Percentiles rank a stretch among this genome's conserved stretches.
phyloP scores from a whole-genome alignment of 1,139 yeast species.

The Meyerozyma athensensis region DNA sequence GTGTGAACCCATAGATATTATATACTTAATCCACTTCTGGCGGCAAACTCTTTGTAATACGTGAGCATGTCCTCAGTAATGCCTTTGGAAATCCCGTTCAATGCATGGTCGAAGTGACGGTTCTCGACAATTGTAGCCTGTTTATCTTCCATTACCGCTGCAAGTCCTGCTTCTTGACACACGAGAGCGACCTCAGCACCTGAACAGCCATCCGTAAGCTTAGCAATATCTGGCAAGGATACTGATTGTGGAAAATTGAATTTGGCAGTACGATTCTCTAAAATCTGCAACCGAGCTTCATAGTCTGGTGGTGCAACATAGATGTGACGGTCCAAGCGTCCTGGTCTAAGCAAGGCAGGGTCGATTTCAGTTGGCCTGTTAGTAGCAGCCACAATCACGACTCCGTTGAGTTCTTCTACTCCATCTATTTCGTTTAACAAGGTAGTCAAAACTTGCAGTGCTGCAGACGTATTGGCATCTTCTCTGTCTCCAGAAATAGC shows the following conservation, averaged over 20 bases:
- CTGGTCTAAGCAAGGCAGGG: conserved; percentile 88
- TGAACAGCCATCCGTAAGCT: conserved; percentile 78
- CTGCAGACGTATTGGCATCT: conserved; percentile 57
- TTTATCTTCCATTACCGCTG: conserved; percentile 79
- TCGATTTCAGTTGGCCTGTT: conserved; percentile 92
- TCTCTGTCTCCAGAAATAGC: conserved; percentile 78
- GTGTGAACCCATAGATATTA: conserved; percentile 8
- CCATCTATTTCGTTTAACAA: conserved; percentile 93
- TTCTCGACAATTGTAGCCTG: conserved; percentile 49
- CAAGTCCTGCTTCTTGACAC: conserved; percentile 92
- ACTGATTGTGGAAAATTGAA: conserved; percentile 48
- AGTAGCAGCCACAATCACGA: conserved; percentile 90
- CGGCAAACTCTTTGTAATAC: conserved; percentile 66
- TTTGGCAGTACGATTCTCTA: conserved; percentile 59
- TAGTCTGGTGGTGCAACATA: conserved; percentile 89
- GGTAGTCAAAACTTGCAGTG: conserved; percentile 83
- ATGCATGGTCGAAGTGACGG: conserved; percentile 69
- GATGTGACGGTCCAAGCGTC: conserved; percentile 86
- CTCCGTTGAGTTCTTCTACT: conserved; percentile 89
- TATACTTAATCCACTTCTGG: conserved; percentile 32
- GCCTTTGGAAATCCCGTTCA: conserved; percentile 63
- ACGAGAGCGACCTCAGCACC: conserved; percentile 93
- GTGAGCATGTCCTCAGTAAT: conserved; percentile 81
- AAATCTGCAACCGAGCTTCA: conserved; percentile 72
- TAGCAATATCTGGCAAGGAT: conserved; percentile 51